Conservation (phyloP, 306 rosid species). For the Ceratonia siliqua region DNA sequence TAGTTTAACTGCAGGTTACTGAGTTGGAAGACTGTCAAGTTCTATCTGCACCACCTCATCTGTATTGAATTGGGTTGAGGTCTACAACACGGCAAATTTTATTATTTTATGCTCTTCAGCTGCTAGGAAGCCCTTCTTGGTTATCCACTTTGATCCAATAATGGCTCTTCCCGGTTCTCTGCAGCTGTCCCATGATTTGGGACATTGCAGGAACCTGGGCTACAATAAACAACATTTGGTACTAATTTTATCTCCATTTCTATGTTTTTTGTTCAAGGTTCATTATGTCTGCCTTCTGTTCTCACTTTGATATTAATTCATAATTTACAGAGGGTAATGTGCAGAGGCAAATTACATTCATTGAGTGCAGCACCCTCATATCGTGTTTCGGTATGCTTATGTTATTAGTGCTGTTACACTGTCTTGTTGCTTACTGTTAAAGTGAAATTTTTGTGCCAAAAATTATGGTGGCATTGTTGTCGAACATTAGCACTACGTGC, state of each 20-base stretch:
- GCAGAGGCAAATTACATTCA: constrained; percentile 44
- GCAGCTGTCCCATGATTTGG: constrained; percentile 76
- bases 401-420: constrained; percentile 7
- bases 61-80: constrained; percentile 28
- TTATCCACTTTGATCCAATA: constrained; percentile 29
- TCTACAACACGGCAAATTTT: constrained; percentile 21
- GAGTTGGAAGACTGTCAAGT: constrained; percentile 33
- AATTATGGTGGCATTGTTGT: constrained; percentile 1
- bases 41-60: constrained; percentile 5
- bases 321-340: constrained; percentile 52
- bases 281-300: not conserved
- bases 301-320: constrained; percentile 26
- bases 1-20: constrained; percentile 38
- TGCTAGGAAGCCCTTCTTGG: constrained; percentile 37
- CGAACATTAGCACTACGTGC: not conserved
- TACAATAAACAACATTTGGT: constrained; percentile 53
- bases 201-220: constrained; percentile 66
- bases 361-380: constrained; percentile 45
- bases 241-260: constrained; percentile 13
- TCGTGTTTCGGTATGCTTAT: constrained; percentile 31
- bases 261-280: not conserved
- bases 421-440: constrained; percentile 4
- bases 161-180: constrained; percentile 86
- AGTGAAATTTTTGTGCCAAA: not conserved
- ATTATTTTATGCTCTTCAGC: constrained; percentile 26